Conservation (phyloP, 768 basidiomycete species). For the Megacollybia marginata region DNA sequence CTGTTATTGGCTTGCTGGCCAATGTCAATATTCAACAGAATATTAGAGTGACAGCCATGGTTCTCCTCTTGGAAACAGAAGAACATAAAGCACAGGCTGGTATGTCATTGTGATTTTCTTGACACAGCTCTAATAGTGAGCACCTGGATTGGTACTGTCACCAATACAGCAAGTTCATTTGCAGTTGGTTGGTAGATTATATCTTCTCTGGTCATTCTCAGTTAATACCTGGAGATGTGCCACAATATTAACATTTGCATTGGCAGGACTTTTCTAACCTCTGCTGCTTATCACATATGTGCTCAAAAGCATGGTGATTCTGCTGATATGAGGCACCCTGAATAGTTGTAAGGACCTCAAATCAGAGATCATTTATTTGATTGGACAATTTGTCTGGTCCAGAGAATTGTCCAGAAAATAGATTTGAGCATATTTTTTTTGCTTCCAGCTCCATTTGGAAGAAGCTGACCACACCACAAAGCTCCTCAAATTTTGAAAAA, state of each 20-base stretch:
- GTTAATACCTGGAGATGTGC: slow-evolving; percentile 5
- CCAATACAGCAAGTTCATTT: slow-evolving; percentile 35
- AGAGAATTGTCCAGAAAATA: slow-evolving; percentile 23
- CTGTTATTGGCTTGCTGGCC: no score
- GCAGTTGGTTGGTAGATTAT: slow-evolving; percentile 34
- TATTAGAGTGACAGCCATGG: neutral
- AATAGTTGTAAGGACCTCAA: slow-evolving; percentile 8
- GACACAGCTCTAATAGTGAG: slow-evolving; percentile 11
- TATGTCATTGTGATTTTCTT: slow-evolving; percentile 22
- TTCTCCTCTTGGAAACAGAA: slow-evolving; percentile 28
- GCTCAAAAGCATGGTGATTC: slow-evolving; percentile 9
- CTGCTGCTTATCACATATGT: slow-evolving; percentile 3
- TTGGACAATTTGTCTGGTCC: slow-evolving; percentile 7
- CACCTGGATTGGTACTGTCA: slow-evolving; percentile 13
- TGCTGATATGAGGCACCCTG: slow-evolving; percentile 2
- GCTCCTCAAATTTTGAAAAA: slow-evolving; percentile 22
- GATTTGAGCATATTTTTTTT: slow-evolving; percentile 25
- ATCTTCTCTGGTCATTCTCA: slow-evolving; percentile 23
- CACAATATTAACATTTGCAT: neutral
- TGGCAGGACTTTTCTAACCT: neutral
- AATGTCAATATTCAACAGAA: slow-evolving; percentile 2
- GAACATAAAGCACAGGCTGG: slow-evolving; percentile 31
- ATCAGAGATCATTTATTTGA: neutral
- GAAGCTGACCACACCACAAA: slow-evolving; percentile 21
- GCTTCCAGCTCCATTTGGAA: slow-evolving; percentile 7